Conservation (phyloP, 208 protist genomes). For the Crithidia thermophila region DNA sequence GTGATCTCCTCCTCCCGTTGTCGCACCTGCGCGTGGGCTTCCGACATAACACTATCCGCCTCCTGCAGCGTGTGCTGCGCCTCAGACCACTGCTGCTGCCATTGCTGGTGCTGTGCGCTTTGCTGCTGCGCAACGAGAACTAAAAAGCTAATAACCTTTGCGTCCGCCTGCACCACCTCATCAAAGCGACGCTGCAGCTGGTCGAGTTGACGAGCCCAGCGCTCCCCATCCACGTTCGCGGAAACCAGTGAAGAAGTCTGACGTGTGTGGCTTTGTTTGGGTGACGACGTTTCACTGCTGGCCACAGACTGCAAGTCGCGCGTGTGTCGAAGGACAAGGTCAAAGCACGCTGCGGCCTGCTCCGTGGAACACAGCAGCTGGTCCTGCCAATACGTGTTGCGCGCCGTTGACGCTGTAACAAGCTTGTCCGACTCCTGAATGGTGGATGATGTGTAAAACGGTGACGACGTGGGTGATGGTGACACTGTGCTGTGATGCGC, state of each 20-base stretch:
- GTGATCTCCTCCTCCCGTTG: background rate
- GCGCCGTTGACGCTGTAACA: background rate
- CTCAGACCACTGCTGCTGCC: slow-evolving; percentile 22
- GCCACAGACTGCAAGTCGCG: slow-evolving; percentile 6
- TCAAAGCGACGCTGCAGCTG: slow-evolving; percentile 11
- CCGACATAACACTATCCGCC: slow-evolving; percentile 14
- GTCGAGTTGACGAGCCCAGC: slow-evolving; percentile 1
- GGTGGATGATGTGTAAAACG: background rate
- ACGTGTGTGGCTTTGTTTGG: too few species aligned
- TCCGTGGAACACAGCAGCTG: slow-evolving; percentile 7
- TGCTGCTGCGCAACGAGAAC: slow-evolving; percentile 19
- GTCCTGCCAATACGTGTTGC: slow-evolving; percentile 13
- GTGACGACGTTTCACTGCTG: too few species aligned
- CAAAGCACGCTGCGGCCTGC: slow-evolving; percentile 4
- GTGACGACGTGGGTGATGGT: too few species aligned
- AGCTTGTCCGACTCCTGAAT: background rate
- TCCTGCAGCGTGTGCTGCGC: slow-evolving; percentile 16
- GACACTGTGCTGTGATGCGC: too few species aligned
- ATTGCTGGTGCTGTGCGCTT: background rate
- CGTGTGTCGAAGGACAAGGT: slow-evolving; percentile 7
- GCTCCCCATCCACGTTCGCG: background rate
- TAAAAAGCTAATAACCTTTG: slow-evolving; percentile 25
- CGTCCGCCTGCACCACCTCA: slow-evolving; percentile 24
- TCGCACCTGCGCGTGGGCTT: slow-evolving; percentile 1
- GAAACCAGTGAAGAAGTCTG: too few species aligned